Evolutionary conservation across 2,329 filamentous ascomycete genomes (phyloP), one percentile per base, ranked within the genome.

Genomic region (Aspergillus latus): DNA sequence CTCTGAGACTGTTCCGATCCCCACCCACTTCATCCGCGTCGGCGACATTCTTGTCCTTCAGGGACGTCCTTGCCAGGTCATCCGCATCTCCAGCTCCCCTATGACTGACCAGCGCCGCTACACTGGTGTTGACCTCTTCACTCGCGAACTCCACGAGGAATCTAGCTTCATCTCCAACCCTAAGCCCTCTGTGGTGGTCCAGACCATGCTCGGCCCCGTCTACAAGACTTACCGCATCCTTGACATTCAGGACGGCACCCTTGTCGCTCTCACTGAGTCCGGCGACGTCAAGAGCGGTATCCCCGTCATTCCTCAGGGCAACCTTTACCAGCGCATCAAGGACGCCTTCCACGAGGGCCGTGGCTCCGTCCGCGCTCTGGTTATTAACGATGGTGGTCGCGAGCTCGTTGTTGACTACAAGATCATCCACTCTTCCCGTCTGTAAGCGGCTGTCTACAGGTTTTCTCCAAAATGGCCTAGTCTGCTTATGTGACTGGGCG

Each of bases 211-310:
- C 66, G 94, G 93, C 70, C 94, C 94, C 63, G 87, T 97, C 82
- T 97, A 97, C 91, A 97, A 97, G 91, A 94, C 97, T 85, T 99
- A 99, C 88, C 92, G 94, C 73, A 93, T 99, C 74, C 88, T 99
- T 61, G 94, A 99, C 82, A 88, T 99, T 21, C 21, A 21, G 30
- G 7, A 55, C 60, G 8, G 45, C 32, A 8, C 32, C 11, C 7
- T 11, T 8, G 32, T 34, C 32, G 11, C 32, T 34, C 7, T 34
- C 37, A 40, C 37, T 13, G 37, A 40, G 13, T 6, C 11, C n/a
- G 37, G 37, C n/a, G 37, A 40, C n/a, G 37, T 40, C n/a, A 40
- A 16, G n/a, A 13, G 6, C 6, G 37, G 37, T 15, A 40, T 40
- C 13, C 37, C 37, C 9, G 37, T 40, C 10, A 13, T 40, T 6